Base-by-base conservation (phyloP, 176 grass and related monocot species). In the Aegilops longissima region DNA sequence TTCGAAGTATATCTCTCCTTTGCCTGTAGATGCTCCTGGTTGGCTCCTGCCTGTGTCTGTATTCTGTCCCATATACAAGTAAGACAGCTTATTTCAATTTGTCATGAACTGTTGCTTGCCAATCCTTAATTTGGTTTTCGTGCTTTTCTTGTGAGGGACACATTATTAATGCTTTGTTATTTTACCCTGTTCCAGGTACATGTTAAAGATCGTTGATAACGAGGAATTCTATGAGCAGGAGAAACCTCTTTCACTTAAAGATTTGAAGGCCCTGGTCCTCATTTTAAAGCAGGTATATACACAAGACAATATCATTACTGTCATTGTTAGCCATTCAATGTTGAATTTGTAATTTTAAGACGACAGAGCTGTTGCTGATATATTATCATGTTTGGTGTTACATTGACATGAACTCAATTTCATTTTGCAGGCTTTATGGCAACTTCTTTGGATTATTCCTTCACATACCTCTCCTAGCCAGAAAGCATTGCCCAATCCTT, bases 21-120 rank as follows among this genome's bases (percentile, higher is more conserved):
- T 93, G 75, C 85, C 90, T 78, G 77, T 74, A 27, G 95, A 92
- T 82, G 31, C 75, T 77, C 94, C 90, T 61, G 92, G 87, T 80
- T 99, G 97, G 97, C 90, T 99, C 18, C 89, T 99, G 62, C 97
- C 97, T 34, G 78, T 99, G 35, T 90, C 97, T 18, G 97, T 99
- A 85, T 99, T 99, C 77, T 99, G 90, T 87, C 97, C 97, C 89
- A 90, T 99, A 86, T 99, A 99, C 89, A 99, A 89, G 97, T 99
- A 92, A 82, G 88, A 1, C 85, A 20, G 16, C 39, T 80, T 74
- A 40, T 71, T 77, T 83, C 25, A 56, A 63, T 33, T 16, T 12
- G 18, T 21, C 33, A 76, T 33, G 66, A 78, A 45, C 5, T 86
- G 1, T 71, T 59, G 23, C 16, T 56, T 31, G 64, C 39, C 71